Evolutionary conservation across 2,329 filamentous ascomycete genomes (phyloP).

Genomic region (Venturia effusa): DNA sequence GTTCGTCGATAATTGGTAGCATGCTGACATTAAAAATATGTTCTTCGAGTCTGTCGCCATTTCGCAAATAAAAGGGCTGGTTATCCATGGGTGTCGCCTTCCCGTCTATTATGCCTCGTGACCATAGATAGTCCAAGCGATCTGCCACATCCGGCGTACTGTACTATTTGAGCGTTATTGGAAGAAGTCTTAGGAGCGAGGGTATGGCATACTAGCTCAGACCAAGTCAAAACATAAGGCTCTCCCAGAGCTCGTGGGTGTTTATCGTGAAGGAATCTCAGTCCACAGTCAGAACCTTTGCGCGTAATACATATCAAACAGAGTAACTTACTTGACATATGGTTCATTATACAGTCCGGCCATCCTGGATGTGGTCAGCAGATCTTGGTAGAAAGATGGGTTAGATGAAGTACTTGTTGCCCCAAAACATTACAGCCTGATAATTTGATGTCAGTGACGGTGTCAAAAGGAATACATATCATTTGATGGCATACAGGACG

Average conservation of each 20-base stretch:
- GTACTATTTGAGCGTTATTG: background rate
- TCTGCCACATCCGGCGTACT: conserved; percentile 4
- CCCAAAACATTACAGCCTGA: conserved; percentile 60
- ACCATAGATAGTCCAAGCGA: conserved; percentile 3
- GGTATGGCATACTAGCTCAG: background rate
- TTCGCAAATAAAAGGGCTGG: conserved; percentile 1
- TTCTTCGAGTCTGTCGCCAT: conserved; percentile 26
- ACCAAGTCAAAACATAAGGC: conserved; percentile 5
- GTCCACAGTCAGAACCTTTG: background rate
- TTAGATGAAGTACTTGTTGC: conserved; percentile 29
- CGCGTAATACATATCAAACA: background rate
- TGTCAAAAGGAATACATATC: background rate
- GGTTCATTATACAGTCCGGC: conserved; percentile 50
- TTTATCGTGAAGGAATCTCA: conserved; percentile 7
- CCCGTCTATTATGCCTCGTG: background rate
- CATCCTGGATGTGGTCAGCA: conserved; percentile 16
- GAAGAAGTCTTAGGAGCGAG: background rate
- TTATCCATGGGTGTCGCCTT: background rate
- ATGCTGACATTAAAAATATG: conserved; percentile 36
- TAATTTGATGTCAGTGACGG: background rate
- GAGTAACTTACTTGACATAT: conserved; percentile 23
- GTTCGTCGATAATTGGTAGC: conserved; percentile 8
- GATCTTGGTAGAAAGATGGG: background rate
- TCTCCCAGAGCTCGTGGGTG: conserved; percentile 7
- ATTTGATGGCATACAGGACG: conserved; percentile 25